A percentile compares a stretch with the other conserved stretches of the same genome.
phyloP scores from a whole-genome alignment of 2,329 filamentous ascomycete genomes.

The Coniochaeta sp. region DNA sequence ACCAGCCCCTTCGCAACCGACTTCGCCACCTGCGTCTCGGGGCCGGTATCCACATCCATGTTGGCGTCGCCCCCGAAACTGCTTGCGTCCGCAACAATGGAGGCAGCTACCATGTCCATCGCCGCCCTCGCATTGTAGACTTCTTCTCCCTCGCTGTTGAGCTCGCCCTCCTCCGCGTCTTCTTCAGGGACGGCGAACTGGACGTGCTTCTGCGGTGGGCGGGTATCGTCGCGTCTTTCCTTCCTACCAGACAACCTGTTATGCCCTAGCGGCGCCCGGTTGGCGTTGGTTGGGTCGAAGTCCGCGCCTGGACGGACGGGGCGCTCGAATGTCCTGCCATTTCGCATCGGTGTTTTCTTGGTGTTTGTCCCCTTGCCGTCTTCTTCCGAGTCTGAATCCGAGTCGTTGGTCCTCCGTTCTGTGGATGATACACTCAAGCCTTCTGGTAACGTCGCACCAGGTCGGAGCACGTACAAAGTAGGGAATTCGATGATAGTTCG shows the following conservation, averaged over 20 bases:
- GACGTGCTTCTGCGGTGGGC: background rate
- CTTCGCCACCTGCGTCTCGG: background rate
- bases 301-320: background rate
- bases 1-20: background rate
- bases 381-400: background rate
- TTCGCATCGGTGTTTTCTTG: background rate
- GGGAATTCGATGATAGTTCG: constrained; percentile 64
- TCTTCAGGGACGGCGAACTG: background rate
- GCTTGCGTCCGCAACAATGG: background rate
- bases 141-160: background rate
- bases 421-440: constrained; percentile 15
- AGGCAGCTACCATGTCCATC: background rate
- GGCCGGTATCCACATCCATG: background rate
- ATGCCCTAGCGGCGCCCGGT: background rate
- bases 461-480: constrained; percentile 55
- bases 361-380: background rate
- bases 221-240: background rate
- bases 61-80: background rate
- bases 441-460: constrained; percentile 12
- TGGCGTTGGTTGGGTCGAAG: background rate
- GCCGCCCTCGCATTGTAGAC: background rate
- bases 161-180: background rate
- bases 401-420: constrained; percentile 8
- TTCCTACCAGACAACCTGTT: background rate
- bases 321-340: background rate